phyloP scores from a whole-genome alignment of 106 monocot species.

The Allium sativum region DNA sequence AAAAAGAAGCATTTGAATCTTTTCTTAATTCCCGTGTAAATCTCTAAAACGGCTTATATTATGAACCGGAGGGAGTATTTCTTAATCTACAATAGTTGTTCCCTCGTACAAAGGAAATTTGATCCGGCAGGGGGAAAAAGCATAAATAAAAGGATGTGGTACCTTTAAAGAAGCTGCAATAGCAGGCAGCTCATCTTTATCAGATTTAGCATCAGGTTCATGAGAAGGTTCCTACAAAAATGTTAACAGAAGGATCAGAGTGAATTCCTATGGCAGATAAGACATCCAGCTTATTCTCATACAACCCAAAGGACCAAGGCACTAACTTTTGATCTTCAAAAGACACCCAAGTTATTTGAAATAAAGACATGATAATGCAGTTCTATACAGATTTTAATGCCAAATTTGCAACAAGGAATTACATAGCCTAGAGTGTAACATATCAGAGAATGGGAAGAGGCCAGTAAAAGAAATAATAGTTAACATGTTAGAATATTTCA shows the following conservation, averaged over 20 bases:
- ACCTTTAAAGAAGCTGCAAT: constrained; percentile 74
- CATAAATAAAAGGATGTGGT: neutral
- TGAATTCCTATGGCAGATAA: neutral
- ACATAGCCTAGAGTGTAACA: neutral
- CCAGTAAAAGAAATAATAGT: neutral
- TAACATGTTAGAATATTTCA: constrained; percentile 3
- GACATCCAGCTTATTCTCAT: too few species aligned
- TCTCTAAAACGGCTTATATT: too few species aligned
- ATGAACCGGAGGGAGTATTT: too few species aligned
- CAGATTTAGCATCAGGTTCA: constrained; percentile 21
- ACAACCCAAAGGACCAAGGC: too few species aligned
- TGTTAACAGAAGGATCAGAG: neutral
- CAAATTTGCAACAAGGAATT: neutral
- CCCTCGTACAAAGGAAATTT: too few species aligned
- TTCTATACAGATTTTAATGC: neutral
- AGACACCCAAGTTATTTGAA: neutral
- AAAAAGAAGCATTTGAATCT: too few species aligned
- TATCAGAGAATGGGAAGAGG: neutral
- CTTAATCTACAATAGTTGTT: too few species aligned
- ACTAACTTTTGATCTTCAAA: too few species aligned
- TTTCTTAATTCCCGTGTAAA: too few species aligned
- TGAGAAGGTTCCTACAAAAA: constrained; percentile 29
- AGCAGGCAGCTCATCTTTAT: constrained; percentile 27
- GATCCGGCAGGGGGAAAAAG: too few species aligned
- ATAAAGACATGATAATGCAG: neutral